A percentile compares a stretch with the other conserved stretches of the same genome.
Conservation (phyloP, 306 rosid genomes). For the Pyrus bretschneideri region DNA sequence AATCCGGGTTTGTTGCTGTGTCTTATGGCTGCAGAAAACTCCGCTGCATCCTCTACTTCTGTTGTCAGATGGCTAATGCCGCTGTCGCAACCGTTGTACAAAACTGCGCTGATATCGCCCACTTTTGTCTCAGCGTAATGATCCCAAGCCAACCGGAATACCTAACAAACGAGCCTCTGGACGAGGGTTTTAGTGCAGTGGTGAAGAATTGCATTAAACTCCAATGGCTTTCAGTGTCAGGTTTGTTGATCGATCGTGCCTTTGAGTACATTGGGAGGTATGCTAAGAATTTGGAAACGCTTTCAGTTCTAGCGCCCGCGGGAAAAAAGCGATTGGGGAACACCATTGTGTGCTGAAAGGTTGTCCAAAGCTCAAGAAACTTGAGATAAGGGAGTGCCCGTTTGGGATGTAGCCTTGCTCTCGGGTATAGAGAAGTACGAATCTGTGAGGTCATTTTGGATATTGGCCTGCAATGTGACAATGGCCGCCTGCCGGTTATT, state of each 20-base stretch:
- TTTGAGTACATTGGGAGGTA: slow-evolving; percentile 69
- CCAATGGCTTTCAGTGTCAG: slow-evolving; percentile 70
- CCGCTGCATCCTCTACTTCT: slow-evolving; percentile 72
- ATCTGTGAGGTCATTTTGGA: slow-evolving; percentile 85
- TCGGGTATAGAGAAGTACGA: slow-evolving; percentile 53
- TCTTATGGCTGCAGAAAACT: slow-evolving; percentile 72
- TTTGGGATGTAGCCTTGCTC: slow-evolving; percentile 19
- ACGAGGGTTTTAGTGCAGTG: slow-evolving; percentile 77
- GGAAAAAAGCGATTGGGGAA: slow-evolving; percentile 65
- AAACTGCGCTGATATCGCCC: slow-evolving; percentile 80
- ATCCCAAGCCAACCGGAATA: slow-evolving; percentile 57
- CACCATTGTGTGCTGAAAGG: neutral
- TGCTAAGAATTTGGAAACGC: slow-evolving; percentile 71
- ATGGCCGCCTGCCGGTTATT: neutral
- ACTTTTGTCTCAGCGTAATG: slow-evolving; percentile 82
- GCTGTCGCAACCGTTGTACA: slow-evolving; percentile 73
- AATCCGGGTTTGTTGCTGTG: slow-evolving; percentile 71
- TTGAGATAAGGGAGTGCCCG: slow-evolving; percentile 43
- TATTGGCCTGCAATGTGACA: slow-evolving; percentile 11
- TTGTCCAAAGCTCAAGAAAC: neutral
- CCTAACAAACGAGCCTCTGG: slow-evolving; percentile 57
- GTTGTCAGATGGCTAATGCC: slow-evolving; percentile 77
- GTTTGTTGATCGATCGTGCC: slow-evolving; percentile 59
- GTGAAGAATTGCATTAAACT: slow-evolving; percentile 73
- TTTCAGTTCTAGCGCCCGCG: slow-evolving; percentile 71